A percentile compares a stretch with the other conserved stretches of the same genome.
Conservation (phyloP, 805 yeast species). For the Wickerhamiella parazyma region DNA sequence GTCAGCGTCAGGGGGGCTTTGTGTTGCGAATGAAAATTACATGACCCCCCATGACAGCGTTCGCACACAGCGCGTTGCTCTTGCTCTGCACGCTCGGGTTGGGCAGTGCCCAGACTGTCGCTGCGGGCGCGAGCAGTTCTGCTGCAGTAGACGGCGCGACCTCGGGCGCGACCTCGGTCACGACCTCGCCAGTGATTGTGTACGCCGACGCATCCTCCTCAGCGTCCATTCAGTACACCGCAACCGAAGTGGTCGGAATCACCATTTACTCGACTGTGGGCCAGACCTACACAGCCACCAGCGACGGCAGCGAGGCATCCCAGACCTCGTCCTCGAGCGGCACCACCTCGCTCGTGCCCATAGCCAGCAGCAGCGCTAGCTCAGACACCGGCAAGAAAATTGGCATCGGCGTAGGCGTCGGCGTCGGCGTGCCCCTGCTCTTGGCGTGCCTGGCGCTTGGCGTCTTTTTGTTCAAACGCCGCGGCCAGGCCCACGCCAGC, state of each 20-base stretch:
- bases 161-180: background rate
- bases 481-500: constrained; percentile 12
- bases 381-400: constrained; percentile 28
- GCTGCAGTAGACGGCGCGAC: background rate
- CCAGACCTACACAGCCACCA: constrained; percentile 1
- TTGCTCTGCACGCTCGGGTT: background rate
- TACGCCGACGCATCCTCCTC: background rate
- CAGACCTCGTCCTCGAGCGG: background rate
- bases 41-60: background rate
- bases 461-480: constrained; percentile 13
- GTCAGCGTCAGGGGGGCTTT: background rate
- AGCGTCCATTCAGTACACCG: background rate
- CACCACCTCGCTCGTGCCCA: constrained; percentile 3
- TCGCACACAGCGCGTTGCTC: background rate
- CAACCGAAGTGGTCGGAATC: constrained; percentile 3
- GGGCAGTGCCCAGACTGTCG: background rate
- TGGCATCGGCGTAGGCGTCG: constrained; percentile 57
- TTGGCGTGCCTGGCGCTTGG: constrained; percentile 24
- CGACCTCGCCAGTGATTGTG: background rate
- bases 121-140: background rate
- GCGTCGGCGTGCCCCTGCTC: constrained; percentile 54
- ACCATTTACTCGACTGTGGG: constrained; percentile 1
- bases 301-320: background rate
- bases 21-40: background rate
- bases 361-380: background rate